A percentile compares a stretch with the other conserved stretches of the same genome.
These are phyloP conservation scores for Coemansia sp. DNA, from an alignment of 192 early-diverging fungal species.

Conservation along the genomic window DNA sequence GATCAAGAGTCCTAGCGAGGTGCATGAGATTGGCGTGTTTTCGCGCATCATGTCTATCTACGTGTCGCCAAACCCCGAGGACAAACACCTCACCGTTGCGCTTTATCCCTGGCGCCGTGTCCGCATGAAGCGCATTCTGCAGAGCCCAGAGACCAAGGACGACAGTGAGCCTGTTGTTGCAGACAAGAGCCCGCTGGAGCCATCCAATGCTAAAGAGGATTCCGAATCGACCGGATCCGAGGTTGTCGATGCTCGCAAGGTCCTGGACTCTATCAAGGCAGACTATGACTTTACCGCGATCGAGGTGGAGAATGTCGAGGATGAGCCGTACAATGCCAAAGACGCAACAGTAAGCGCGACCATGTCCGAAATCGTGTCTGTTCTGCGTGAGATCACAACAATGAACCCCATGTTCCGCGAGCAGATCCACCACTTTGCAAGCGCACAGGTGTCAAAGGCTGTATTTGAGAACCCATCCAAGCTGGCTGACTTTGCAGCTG, in stretches of 20 bases:
- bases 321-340: constrained; percentile 82
- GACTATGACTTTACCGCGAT: constrained; percentile 81
- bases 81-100: constrained; percentile 86
- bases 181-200: not conserved
- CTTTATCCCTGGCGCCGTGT: constrained; percentile 95
- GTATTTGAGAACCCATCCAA: constrained; percentile 94
- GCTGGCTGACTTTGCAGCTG: constrained; percentile 96
- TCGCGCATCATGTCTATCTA: constrained; percentile 95
- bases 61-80: constrained; percentile 72
- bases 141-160: not conserved
- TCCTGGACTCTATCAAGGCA: constrained; percentile 35
- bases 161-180: not conserved
- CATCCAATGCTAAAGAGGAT: not conserved
- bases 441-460: constrained; percentile 92
- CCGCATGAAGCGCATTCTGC: constrained; percentile 61
- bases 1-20: constrained; percentile 72
- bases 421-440: constrained; percentile 97
- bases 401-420: constrained; percentile 96
- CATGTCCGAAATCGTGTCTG: constrained; percentile 92
- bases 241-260: constrained; percentile 24
- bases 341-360: constrained; percentile 86
- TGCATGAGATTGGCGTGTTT: constrained; percentile 92
- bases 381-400: constrained; percentile 93
- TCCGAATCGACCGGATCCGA: constrained; percentile 8
- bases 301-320: constrained; percentile 85